Evolutionary conservation across 2,329 filamentous ascomycete species (phyloP).

Genomic region (Pyrenophora graminea): DNA sequence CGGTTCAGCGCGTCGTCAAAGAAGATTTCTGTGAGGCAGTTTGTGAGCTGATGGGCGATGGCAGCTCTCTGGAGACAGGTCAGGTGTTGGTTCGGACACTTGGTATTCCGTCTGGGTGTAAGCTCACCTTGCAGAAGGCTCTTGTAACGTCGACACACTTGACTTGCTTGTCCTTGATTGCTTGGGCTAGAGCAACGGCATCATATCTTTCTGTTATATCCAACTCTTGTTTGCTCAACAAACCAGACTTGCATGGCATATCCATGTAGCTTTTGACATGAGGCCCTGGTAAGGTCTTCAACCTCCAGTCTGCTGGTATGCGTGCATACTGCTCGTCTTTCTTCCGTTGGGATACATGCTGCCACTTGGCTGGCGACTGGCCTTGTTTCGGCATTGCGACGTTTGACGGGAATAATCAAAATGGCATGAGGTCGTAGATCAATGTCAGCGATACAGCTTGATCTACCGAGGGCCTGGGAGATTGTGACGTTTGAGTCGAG

Average conservation of each 20-base stretch:
- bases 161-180: slow-evolving; percentile 41
- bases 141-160: slow-evolving; percentile 46
- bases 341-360: slow-evolving; percentile 49
- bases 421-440: neutral
- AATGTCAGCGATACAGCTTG: too few species aligned
- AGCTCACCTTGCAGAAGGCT: slow-evolving; percentile 51
- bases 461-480: too few species aligned
- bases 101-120: neutral
- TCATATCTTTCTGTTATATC: slow-evolving; percentile 61
- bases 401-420: neutral
- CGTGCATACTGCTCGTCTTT: slow-evolving; percentile 47
- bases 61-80: slow-evolving; percentile 46
- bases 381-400: slow-evolving; percentile 21
- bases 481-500: neutral
- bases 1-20: slow-evolving; percentile 43
- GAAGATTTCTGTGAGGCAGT: slow-evolving; percentile 49
- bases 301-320: slow-evolving; percentile 53
- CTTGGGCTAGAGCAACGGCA: slow-evolving; percentile 47
- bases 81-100: neutral
- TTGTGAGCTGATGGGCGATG: slow-evolving; percentile 53
- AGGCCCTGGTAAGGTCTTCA: slow-evolving; percentile 32
- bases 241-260: slow-evolving; percentile 57
- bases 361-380: slow-evolving; percentile 38
- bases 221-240: slow-evolving; percentile 57
- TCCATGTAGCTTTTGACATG: slow-evolving; percentile 45